Evolutionary conservation across 1,284 basidiomycete genomes (phyloP).

Genomic region (Trametes sp.): DNA sequence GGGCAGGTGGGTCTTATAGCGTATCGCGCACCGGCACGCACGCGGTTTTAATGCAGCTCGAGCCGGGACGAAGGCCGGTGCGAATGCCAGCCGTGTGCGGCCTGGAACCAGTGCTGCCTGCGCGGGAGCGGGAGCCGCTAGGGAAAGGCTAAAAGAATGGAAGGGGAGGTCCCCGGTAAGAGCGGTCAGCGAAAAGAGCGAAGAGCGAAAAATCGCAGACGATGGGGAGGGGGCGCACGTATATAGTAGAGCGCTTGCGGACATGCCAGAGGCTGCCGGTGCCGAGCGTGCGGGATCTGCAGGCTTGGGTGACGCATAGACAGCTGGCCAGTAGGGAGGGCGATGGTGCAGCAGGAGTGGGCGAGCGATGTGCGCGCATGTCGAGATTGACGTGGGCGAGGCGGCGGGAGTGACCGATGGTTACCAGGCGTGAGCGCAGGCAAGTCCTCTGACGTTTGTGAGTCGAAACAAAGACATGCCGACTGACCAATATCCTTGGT

Average conservation of each 20-base stretch:
- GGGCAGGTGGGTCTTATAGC: conserved; percentile 1
- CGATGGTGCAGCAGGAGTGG: too few species aligned
- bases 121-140: conserved; percentile 1
- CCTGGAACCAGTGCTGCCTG: not conserved
- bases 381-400: conserved; percentile 3
- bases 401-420: conserved; percentile 12
- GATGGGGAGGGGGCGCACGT: not conserved
- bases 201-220: not conserved
- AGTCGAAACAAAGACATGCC: too few species aligned
- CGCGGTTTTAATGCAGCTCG: conserved; percentile 22
- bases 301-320: not conserved
- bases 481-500: not conserved
- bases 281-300: not conserved
- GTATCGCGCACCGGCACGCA: not conserved
- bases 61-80: conserved; percentile 3
- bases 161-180: not conserved
- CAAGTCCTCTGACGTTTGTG: too few species aligned
- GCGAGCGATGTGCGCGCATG: conserved; percentile 1
- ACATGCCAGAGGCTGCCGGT: not conserved
- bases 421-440: conserved; percentile 1
- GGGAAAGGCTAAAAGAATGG: not conserved
- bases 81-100: not conserved
- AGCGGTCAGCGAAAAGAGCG: not conserved
- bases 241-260: not conserved
- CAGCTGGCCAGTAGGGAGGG: not conserved